A percentile compares a stretch with the other conserved stretches of the same genome.
phyloP scores from a whole-genome alignment of 1,284 basidiomycete genomes.

The Ganoderma lucidum region DNA sequence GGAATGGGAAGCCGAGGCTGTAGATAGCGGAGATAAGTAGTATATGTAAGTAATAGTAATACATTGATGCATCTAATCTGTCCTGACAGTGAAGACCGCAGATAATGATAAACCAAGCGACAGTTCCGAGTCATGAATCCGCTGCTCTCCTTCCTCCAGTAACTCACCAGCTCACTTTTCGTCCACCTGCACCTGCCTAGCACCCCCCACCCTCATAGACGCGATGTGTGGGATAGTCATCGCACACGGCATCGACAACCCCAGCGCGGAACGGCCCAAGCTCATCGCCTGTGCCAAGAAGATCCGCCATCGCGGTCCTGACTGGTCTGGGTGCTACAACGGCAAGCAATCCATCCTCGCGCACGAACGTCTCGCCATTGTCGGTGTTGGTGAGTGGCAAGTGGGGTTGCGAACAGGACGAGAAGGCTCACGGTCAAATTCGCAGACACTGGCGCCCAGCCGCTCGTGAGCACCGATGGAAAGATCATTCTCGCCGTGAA shows the following conservation, averaged over 20 bases:
- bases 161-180: slow-evolving; percentile 4
- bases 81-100: slow-evolving; percentile 2
- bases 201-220: slow-evolving; percentile 11
- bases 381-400: slow-evolving; percentile 88
- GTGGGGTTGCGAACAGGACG: background rate
- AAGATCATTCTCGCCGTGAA: slow-evolving; percentile 93
- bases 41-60: too few relatives aligned
- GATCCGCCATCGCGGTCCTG: slow-evolving; percentile 92
- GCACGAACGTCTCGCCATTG: slow-evolving; percentile 95
- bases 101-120: slow-evolving; percentile 23
- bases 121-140: slow-evolving; percentile 32
- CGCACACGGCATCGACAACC: slow-evolving; percentile 80
- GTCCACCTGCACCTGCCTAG: slow-evolving; percentile 4
- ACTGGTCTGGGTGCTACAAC: slow-evolving; percentile 95
- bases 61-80: slow-evolving; percentile 29
- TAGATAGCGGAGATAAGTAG: slow-evolving; percentile 16
- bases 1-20: slow-evolving; percentile 12
- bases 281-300: slow-evolving; percentile 89
- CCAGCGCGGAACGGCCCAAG: slow-evolving; percentile 71
- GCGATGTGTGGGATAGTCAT: slow-evolving; percentile 92
- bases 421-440: background rate
- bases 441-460: slow-evolving; percentile 96
- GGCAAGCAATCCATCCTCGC: slow-evolving; percentile 84
- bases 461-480: slow-evolving; percentile 88
- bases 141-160: background rate